Conservation (phyloP, 768 basidiomycete species). For the Sporobolomyces pararoseus region DNA sequence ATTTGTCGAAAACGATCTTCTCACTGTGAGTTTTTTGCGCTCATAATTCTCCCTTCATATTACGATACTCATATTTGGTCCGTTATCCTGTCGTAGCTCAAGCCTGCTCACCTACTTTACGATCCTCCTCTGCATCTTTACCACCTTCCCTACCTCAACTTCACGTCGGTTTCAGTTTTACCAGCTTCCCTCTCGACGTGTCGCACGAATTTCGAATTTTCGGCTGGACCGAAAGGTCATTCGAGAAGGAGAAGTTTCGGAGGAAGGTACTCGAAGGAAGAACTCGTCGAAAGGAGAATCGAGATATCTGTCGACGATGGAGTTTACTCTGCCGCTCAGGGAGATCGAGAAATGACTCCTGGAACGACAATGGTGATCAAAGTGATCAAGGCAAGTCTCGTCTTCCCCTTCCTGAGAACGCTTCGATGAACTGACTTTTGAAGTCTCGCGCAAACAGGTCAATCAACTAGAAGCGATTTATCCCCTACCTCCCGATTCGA, state of each 20-base stretch:
- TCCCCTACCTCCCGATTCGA: not conserved
- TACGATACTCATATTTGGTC: not conserved
- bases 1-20: conserved; percentile 6
- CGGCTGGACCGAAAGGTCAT: not conserved
- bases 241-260: conserved; percentile 3
- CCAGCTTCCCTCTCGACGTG: conserved; percentile 3
- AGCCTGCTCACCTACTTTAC: not conserved
- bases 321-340: not conserved
- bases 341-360: not conserved
- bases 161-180: not conserved
- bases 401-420: too few species aligned
- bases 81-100: not conserved
- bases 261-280: conserved; percentile 5
- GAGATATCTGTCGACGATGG: conserved; percentile 10
- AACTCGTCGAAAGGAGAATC: conserved; percentile 3
- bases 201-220: not conserved
- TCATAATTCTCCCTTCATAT: not conserved
- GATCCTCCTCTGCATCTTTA: conserved; percentile 15
- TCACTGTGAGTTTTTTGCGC: conserved; percentile 1
- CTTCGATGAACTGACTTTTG: not conserved
- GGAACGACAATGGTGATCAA: conserved; percentile 15
- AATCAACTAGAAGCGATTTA: conserved; percentile 9
- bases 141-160: conserved; percentile 5
- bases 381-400: conserved; percentile 9
- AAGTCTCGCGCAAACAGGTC: not conserved